A percentile compares a stretch with the other conserved stretches of the same genome.
These are phyloP conservation scores for Asparagopsis taxiformis DNA, from an alignment of 31 red algal genomes.

Conservation along the genomic window DNA sequence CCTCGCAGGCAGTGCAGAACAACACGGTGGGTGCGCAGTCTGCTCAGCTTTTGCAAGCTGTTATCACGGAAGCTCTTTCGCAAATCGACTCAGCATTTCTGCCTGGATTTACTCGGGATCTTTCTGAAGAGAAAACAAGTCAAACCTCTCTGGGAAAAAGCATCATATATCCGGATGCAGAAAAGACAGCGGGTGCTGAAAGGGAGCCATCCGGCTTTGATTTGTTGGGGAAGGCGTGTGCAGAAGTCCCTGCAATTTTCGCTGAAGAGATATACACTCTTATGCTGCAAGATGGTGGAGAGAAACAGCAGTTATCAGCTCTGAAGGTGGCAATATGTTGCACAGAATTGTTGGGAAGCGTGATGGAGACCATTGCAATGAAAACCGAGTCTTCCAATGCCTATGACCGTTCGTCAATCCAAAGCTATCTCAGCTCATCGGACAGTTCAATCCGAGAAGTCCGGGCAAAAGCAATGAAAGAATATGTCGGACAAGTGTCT, in stretches of 20 bases:
- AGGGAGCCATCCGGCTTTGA: neutral
- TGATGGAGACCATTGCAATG: neutral
- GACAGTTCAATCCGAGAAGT: slow-evolving; percentile 1
- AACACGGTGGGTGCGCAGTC: neutral
- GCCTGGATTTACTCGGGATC: neutral
- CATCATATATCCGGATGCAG: neutral
- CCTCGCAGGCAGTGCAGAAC: neutral
- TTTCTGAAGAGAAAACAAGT: neutral
- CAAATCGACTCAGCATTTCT: slow-evolving; percentile 4
- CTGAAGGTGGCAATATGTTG: slow-evolving; percentile 23
- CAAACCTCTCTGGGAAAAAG: neutral
- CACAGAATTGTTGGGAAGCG: slow-evolving; percentile 12
- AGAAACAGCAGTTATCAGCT: neutral
- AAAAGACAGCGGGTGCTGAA: neutral
- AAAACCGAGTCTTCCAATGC: neutral
- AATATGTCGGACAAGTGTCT: slow-evolving; percentile 18
- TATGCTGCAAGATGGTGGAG: neutral
- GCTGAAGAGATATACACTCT: slow-evolving; percentile 3
- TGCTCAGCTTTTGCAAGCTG: slow-evolving; percentile 8
- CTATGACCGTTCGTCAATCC: neutral
- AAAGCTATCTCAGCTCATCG: neutral
- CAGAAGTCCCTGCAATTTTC: slow-evolving; percentile 22
- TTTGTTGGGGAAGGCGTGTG: slow-evolving; percentile 12
- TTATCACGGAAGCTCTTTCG: slow-evolving; percentile 14
- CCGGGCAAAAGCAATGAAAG: slow-evolving; percentile 5